Evolutionary conservation across 352 stramenopile genomes (phyloP), one percentile per base, ranked within the genome.

Genomic region (Phytophthora kernoviae): DNA sequence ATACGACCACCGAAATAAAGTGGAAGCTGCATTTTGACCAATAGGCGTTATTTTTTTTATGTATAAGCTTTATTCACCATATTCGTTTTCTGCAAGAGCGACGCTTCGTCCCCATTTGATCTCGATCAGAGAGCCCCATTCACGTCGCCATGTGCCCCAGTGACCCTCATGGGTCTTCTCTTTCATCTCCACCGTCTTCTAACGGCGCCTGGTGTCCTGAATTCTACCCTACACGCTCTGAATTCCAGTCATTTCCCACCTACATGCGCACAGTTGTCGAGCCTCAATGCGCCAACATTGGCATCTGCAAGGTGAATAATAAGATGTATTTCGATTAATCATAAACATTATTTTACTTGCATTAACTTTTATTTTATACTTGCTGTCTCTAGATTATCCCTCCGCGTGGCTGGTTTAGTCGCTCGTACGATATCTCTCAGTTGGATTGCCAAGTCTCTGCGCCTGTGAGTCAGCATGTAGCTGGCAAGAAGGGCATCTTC

Each of bases 401-500:
- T 17, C 85, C 86, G 15, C 45, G 62, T n/a, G 80, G 80, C n/a
- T 94, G 84, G 84, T 92, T 92, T 70, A 64, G 52, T 56, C 81
- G 86, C 6, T 72, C 70, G 12, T 91, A 96, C 51, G 79, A 88
- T 24, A 45, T 89, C 15, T 58, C 77, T 0, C 49, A 77, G 30
- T 58, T 93, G 4, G 43, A 79, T 10, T 79, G 69, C 33, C 33
- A 70, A 40, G 79, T 96, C n/a, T 73, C 68, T 5, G 62, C 68
- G 20, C 87, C 85, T 34, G 77, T 97, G 37, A 87, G 72, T 43
- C 88, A 98, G 69, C 88, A 94, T 43, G 85, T 97, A 9, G 88
- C 87, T 14, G 89, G 91, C 33, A 93, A 91, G 65, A 91, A 95
- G 62, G 90, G 90, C 33, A 78, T 96, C 20, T 98, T 94, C 70